Base-by-base conservation (phyloP, 768 basidiomycete species). In the Lentinula guzmanii region DNA sequence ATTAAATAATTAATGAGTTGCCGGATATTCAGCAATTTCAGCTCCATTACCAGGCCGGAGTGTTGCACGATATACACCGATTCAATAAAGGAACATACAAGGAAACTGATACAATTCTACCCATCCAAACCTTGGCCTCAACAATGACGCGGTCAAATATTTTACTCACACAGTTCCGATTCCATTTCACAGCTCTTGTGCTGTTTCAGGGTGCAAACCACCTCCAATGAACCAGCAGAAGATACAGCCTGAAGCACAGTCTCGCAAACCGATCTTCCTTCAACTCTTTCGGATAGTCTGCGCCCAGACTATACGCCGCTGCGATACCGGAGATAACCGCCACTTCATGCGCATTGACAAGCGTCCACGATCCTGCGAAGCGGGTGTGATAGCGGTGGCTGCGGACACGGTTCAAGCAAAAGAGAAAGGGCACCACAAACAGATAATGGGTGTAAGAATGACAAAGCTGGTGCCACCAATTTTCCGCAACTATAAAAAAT, bases 381-480 rank as follows among this genome's bases (percentile, higher is more conserved):
- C 70, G 68, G 3, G 74, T 76, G 50, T 70, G 65, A n/a, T 69
- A 66, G 65, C 69, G 72, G 24, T 51, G 58, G 34, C 58, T 51
- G 4, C 50, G 59, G 59, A 50, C 35, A 24, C 75, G 73, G 65
- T 78, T 76, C 64, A 77, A 67, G 53, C 69, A 65, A 72, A 70
- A 72, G 71, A 78, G 73, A 69, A 73, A 75, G 34, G 76, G 75
- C 28, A 77, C 75, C 31, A 70, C 70, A 3, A 61, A 63, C 18
- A 72, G 69, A 46, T 76, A 77, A 61, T 78, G 76, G 63, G 75
- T 72, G 73, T 74, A 77, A 45, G 72, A 69, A 59, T 78, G 75
- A 52, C 73, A 72, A 60, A 76, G 74, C 65, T 78, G 77, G 66
- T 77, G 76, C 76, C 76, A 77, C 76, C 74, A 76, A 63, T 75